Evolutionary conservation across 495 filamentous ascomycete species (phyloP).

Genomic region (Neurospora sp.): DNA sequence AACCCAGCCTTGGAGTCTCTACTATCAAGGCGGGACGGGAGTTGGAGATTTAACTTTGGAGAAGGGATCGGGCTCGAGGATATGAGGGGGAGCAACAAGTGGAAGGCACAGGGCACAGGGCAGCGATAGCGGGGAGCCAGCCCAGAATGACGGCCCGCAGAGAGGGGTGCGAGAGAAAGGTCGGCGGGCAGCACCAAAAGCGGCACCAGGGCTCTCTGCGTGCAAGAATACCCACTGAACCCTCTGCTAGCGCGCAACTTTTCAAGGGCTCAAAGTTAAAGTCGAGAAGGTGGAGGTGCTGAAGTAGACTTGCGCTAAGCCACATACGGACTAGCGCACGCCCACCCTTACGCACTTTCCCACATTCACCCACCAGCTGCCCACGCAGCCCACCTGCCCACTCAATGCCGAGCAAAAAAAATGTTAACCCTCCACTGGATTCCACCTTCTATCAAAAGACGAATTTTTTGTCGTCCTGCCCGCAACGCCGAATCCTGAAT

Average conservation of each 20-base stretch:
- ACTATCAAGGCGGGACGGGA: background rate
- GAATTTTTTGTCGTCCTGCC: background rate
- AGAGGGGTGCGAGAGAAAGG: background rate
- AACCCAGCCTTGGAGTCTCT: background rate
- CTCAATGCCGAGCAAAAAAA: slow-evolving; percentile 21
- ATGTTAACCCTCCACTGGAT: slow-evolving; percentile 19
- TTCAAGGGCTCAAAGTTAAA: background rate
- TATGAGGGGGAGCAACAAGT: background rate
- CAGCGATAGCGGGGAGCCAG: background rate
- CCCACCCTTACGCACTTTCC: background rate
- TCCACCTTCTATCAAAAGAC: slow-evolving; percentile 3
- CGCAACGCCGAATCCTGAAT: background rate
- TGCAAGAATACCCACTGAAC: background rate
- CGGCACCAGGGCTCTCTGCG: background rate
- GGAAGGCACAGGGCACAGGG: background rate
- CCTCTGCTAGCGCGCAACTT: background rate
- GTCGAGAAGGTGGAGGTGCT: background rate
- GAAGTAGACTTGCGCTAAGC: slow-evolving; percentile 9
- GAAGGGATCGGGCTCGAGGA: background rate
- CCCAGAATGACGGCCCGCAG: background rate
- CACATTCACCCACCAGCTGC: background rate
- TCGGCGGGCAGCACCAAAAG: background rate
- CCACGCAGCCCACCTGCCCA: slow-evolving; percentile 3
- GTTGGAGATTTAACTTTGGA: background rate
- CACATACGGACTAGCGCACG: background rate